phyloP scores from a whole-genome alignment of 768 basidiomycete genomes.

The Boletus tomentosulus region DNA sequence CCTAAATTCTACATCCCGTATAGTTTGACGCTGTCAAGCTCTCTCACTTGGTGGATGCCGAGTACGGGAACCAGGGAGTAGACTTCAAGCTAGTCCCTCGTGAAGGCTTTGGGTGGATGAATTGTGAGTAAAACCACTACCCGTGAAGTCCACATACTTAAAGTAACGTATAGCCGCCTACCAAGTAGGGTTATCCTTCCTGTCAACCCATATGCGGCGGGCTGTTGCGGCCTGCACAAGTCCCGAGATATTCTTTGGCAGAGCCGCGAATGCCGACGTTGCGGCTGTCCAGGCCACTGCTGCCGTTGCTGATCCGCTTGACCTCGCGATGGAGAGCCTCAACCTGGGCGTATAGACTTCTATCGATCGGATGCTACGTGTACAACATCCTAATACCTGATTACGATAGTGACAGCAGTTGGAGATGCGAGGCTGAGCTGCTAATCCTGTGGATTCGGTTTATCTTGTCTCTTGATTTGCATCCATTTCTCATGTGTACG shows the following conservation, averaged over 20 bases:
- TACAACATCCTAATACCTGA: constrained; percentile 16
- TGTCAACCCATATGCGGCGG: constrained; percentile 91
- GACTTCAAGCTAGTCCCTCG: constrained; percentile 98
- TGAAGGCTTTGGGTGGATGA: constrained; percentile 99
- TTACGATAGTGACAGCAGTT: background rate
- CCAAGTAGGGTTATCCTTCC: constrained; percentile 93
- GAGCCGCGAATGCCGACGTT: constrained; percentile 32
- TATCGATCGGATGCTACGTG: background rate
- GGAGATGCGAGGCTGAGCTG: background rate
- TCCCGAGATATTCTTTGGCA: constrained; percentile 84
- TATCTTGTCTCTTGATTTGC: constrained; percentile 2
- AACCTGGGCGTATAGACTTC: constrained; percentile 18
- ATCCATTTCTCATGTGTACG: background rate
- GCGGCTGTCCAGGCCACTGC: constrained; percentile 34
- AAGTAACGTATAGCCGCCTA: constrained; percentile 64
- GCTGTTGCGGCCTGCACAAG: constrained; percentile 94
- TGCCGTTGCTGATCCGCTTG: constrained; percentile 52
- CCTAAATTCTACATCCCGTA: background rate
- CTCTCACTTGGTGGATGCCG: constrained; percentile 94
- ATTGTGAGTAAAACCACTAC: constrained; percentile 48
- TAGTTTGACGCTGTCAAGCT: constrained; percentile 95
- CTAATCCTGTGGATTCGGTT: constrained; percentile 6
- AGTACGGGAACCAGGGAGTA: constrained; percentile 93
- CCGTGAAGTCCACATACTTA: background rate
- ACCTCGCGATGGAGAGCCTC: constrained; percentile 60